Evolutionary conservation across 164 flowering plant genomes (phyloP).

Genomic region (Liriodendron chinense): DNA sequence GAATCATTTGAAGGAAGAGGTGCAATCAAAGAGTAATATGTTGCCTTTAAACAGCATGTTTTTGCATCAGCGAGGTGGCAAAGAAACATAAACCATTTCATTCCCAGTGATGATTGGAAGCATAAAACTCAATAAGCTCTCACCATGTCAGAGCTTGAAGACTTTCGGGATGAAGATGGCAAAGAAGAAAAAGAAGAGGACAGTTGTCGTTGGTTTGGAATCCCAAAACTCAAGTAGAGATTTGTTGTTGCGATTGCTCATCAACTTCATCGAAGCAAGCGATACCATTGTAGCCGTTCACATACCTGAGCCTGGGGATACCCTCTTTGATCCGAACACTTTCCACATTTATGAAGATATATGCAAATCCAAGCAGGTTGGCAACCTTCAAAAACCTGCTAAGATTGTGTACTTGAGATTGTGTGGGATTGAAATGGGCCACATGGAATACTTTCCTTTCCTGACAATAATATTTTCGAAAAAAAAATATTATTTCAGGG

Average conservation of each 20-base stretch:
- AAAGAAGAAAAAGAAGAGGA: constrained; percentile 21
- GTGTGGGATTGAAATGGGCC: too few relatives aligned
- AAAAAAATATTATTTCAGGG: not conserved
- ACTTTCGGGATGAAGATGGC: constrained; percentile 15
- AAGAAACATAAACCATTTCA: too few relatives aligned
- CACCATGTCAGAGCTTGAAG: not conserved
- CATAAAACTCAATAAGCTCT: not conserved
- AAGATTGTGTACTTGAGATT: not conserved
- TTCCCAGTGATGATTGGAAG: not conserved
- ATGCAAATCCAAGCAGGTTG: constrained; percentile 47
- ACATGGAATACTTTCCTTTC: too few relatives aligned
- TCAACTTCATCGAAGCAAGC: constrained; percentile 15
- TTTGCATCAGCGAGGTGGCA: too few relatives aligned
- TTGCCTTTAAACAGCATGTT: too few relatives aligned
- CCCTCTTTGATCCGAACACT: constrained; percentile 35
- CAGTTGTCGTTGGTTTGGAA: constrained; percentile 38
- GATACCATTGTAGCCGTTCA: constrained; percentile 42
- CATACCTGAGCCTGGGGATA: constrained; percentile 30
- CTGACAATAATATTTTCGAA: too few relatives aligned
- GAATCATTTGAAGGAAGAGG: too few relatives aligned
- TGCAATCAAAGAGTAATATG: too few relatives aligned
- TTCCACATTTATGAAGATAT: constrained; percentile 51
- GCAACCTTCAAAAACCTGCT: not conserved
- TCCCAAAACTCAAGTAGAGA: constrained; percentile 33
- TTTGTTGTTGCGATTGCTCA: constrained; percentile 32